These are phyloP conservation scores for Halophytophthora polymorphica DNA, from an alignment of 352 stramenopile species.

Conservation along the genomic window DNA sequence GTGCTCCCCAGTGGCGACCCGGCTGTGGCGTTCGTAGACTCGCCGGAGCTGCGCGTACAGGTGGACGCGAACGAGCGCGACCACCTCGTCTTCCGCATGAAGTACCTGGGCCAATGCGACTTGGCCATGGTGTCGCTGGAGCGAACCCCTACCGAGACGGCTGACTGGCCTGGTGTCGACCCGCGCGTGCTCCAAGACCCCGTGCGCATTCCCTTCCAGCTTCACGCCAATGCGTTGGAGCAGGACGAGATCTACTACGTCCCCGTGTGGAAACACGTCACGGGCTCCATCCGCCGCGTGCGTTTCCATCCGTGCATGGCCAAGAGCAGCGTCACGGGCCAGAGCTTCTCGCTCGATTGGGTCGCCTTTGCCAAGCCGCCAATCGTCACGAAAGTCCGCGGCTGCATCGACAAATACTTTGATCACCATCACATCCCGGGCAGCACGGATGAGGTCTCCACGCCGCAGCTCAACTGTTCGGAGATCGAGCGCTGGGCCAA, in stretches of 20 bases:
- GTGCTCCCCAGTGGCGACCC: constrained; percentile 34
- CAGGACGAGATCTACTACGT: constrained; percentile 59
- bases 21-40: constrained; percentile 51
- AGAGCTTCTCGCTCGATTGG: constrained; percentile 74
- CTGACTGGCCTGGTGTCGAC: constrained; percentile 27
- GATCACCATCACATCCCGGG: constrained; percentile 14
- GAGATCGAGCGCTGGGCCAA: constrained; percentile 42
- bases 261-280: constrained; percentile 57
- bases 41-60: constrained; percentile 51
- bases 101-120: constrained; percentile 54
- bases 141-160: constrained; percentile 25
- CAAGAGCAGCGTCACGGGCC: constrained; percentile 28
- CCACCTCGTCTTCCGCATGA: constrained; percentile 58
- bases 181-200: constrained; percentile 42
- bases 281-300: constrained; percentile 54
- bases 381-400: constrained; percentile 68
- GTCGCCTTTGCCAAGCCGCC: constrained; percentile 68
- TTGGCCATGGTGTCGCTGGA: constrained; percentile 53
- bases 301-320: constrained; percentile 55
- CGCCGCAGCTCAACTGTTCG: constrained; percentile 43
- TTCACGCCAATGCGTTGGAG: constrained; percentile 17
- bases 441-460: constrained; percentile 7
- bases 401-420: constrained; percentile 78
- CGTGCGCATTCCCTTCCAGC: constrained; percentile 53
- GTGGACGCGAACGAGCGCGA: constrained; percentile 46